phyloP scores from a whole-genome alignment of 106 monocot species.

The Dactylorhiza incarnata region DNA sequence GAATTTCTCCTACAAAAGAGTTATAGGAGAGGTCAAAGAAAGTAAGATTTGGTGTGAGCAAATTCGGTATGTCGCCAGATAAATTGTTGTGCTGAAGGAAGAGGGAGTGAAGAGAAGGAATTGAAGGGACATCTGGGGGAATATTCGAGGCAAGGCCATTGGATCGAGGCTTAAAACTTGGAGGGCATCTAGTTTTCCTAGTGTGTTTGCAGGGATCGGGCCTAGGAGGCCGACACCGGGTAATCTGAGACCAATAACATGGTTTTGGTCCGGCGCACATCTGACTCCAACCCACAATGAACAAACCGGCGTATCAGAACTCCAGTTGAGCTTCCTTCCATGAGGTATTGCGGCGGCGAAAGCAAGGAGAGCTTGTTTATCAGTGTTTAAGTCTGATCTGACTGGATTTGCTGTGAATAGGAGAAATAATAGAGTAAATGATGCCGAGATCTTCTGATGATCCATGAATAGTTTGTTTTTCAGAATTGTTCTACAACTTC shows the following conservation, averaged over 20 bases:
- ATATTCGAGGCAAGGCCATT: slow-evolving; percentile 56
- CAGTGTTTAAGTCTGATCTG: slow-evolving; percentile 55
- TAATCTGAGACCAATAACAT: slow-evolving; percentile 61
- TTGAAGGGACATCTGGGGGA: slow-evolving; percentile 56
- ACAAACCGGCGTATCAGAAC: slow-evolving; percentile 37
- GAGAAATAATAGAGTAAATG: slow-evolving; percentile 18
- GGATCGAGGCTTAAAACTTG: slow-evolving; percentile 74
- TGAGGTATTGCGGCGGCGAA: slow-evolving; percentile 67
- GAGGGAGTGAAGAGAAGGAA: slow-evolving; percentile 64
- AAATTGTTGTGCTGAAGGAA: slow-evolving; percentile 87
- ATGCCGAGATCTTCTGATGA: slow-evolving; percentile 2
- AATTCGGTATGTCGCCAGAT: slow-evolving; percentile 49
- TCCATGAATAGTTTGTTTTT: slow-evolving; percentile 26
- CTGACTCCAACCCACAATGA: slow-evolving; percentile 76
- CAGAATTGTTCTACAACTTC: background rate
- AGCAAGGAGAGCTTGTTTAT: slow-evolving; percentile 67
- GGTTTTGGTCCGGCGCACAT: slow-evolving; percentile 40
- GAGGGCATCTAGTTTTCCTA: slow-evolving; percentile 80
- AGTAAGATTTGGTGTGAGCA: slow-evolving; percentile 40
- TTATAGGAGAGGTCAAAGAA: slow-evolving; percentile 87
- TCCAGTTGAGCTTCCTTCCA: slow-evolving; percentile 83
- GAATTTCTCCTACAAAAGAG: slow-evolving; percentile 40
- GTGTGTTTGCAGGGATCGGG: slow-evolving; percentile 54
- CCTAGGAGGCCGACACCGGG: slow-evolving; percentile 75
- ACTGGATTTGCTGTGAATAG: slow-evolving; percentile 12